Evolutionary conservation across 768 basidiomycete genomes (phyloP).

Genomic region (Tricholoma furcatifolium): DNA sequence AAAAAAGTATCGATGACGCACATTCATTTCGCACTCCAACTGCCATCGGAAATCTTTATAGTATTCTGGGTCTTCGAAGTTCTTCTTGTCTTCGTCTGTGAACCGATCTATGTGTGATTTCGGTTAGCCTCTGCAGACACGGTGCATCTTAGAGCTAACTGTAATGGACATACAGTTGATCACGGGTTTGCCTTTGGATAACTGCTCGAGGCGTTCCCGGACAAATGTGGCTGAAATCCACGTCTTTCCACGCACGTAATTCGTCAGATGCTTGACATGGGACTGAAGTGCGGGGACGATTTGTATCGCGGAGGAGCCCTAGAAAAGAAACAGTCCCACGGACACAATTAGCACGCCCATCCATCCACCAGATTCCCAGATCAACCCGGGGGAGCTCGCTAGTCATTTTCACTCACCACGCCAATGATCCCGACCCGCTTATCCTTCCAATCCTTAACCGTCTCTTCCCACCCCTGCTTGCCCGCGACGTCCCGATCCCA

Average conservation of each 20-base stretch:
- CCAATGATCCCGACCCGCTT: slow-evolving; percentile 60
- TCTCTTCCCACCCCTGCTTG: slow-evolving; percentile 39
- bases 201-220: slow-evolving; percentile 34
- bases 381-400: too few relatives aligned
- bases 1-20: slow-evolving; percentile 21
- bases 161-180: slow-evolving; percentile 40
- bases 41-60: slow-evolving; percentile 48
- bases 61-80: slow-evolving; percentile 46
- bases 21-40: slow-evolving; percentile 51
- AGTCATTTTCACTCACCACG: slow-evolving; percentile 37
- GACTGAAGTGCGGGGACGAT: slow-evolving; percentile 58
- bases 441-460: slow-evolving; percentile 45
- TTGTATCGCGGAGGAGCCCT: slow-evolving; percentile 67
- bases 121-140: neutral
- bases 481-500: slow-evolving; percentile 47
- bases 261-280: slow-evolving; percentile 44
- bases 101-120: slow-evolving; percentile 36
- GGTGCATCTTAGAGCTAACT: neutral
- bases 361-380: neutral
- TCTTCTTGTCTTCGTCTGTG: slow-evolving; percentile 48
- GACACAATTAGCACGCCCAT: neutral
- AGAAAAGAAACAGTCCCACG: neutral
- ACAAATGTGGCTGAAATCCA: slow-evolving; percentile 53
- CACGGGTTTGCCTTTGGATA: slow-evolving; percentile 36
- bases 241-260: slow-evolving; percentile 60